phyloP scores from a whole-genome alignment of 164 flowering plant species.

The Aristolochia californica region DNA sequence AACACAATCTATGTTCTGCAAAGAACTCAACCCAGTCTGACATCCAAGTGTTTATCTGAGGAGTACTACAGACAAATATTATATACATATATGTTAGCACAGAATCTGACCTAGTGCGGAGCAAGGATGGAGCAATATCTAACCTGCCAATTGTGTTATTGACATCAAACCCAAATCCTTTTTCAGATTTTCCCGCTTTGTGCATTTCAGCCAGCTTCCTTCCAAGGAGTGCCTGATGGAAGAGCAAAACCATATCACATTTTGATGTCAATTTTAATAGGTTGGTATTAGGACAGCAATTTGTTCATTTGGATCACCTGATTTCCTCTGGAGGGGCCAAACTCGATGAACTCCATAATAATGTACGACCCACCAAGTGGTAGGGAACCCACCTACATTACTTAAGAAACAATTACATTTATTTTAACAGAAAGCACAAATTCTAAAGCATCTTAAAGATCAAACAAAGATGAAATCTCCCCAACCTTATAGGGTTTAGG shows the following conservation, averaged over 20 bases:
- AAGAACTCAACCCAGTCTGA: slow-evolving; percentile 84
- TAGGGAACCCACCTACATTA: slow-evolving; percentile 63
- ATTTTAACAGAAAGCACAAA: not conserved
- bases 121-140: not conserved
- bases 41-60: slow-evolving; percentile 88
- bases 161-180: slow-evolving; percentile 87
- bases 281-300: not conserved
- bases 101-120: not conserved
- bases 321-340: slow-evolving; percentile 68
- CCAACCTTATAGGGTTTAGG: slow-evolving; percentile 81
- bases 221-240: slow-evolving; percentile 60
- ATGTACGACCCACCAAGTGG: slow-evolving; percentile 87
- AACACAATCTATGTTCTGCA: slow-evolving; percentile 82
- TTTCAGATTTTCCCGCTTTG: slow-evolving; percentile 66
- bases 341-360: slow-evolving; percentile 89
- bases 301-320: slow-evolving; percentile 44
- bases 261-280: not conserved
- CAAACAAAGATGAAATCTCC: not conserved
- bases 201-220: slow-evolving; percentile 96
- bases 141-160: slow-evolving; percentile 96
- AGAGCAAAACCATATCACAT: not conserved
- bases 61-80: slow-evolving; percentile 44
- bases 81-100: not conserved
- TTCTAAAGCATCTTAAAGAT: too few relatives aligned
- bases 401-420: slow-evolving; percentile 8